These are phyloP conservation scores for Claviceps sp. DNA, from an alignment of 2,329 filamentous ascomycete genomes.

Conservation along the genomic window DNA sequence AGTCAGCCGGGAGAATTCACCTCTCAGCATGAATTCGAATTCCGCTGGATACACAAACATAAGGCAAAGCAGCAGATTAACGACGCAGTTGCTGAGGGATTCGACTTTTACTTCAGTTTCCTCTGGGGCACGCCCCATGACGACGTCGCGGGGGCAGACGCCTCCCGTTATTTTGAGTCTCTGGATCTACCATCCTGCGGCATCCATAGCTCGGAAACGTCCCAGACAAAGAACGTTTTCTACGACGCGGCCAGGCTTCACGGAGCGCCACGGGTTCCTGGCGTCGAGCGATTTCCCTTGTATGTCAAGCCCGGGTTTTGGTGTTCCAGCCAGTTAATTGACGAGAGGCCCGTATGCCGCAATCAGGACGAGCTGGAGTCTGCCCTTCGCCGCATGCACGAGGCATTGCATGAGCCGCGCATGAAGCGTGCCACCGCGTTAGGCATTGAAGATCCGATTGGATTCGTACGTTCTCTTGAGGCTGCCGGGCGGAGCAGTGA, in stretches of 20 bases:
- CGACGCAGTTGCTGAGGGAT: background rate
- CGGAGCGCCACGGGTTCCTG: background rate
- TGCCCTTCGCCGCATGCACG: background rate
- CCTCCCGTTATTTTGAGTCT: background rate
- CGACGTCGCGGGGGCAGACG: background rate
- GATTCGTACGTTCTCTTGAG: background rate
- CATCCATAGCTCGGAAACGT: background rate
- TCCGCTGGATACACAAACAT: background rate
- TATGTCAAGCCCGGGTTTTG: background rate
- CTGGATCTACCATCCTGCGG: background rate
- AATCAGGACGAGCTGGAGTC: background rate
- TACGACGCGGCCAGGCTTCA: background rate
- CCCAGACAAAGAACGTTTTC: background rate
- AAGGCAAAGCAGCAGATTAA: background rate
- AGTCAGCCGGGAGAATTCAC: background rate
- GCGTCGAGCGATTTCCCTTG: background rate
- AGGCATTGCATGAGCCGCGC: background rate
- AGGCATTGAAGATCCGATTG: background rate
- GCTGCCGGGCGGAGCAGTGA: background rate
- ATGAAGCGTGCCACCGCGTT: background rate
- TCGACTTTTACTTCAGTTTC: slow-evolving; percentile 2
- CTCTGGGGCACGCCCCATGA: slow-evolving; percentile 1
- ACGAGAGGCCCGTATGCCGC: background rate
- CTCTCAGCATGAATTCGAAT: background rate
- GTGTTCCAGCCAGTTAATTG: background rate